These are phyloP conservation scores for Thielaviopsis ethacetica DNA, from an alignment of 2,329 filamentous ascomycete species.

Conservation along the genomic window DNA sequence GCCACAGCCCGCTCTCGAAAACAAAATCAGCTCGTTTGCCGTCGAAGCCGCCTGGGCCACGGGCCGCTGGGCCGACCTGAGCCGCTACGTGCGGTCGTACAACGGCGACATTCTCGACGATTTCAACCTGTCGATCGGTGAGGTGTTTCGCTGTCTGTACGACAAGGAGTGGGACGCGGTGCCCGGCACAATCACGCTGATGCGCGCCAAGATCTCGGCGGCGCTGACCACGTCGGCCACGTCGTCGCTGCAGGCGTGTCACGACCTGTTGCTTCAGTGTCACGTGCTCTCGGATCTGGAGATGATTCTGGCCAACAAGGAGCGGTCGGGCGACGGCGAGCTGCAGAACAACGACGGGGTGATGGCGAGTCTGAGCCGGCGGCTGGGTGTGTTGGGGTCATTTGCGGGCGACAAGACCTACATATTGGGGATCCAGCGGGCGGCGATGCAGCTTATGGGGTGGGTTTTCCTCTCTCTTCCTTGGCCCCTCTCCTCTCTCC, in stretches of 20 bases:
- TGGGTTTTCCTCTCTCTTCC: slow-evolving; percentile 22
- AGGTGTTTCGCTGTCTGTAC: slow-evolving; percentile 35
- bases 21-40: slow-evolving; percentile 62
- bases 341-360: slow-evolving; percentile 14
- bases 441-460: slow-evolving; percentile 67
- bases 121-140: slow-evolving; percentile 70
- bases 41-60: slow-evolving; percentile 88
- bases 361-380: slow-evolving; percentile 46
- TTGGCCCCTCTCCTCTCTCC: neutral
- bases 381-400: slow-evolving; percentile 78
- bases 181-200: slow-evolving; percentile 34
- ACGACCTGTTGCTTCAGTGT: slow-evolving; percentile 69
- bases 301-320: slow-evolving; percentile 38
- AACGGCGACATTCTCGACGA: slow-evolving; percentile 37
- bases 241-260: slow-evolving; percentile 65
- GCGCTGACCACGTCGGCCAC: slow-evolving; percentile 64
- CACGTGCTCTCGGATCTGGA: slow-evolving; percentile 83
- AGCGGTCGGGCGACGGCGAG: neutral
- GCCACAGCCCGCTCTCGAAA: slow-evolving; percentile 31
- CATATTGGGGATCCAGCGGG: slow-evolving; percentile 67
- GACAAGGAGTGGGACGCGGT: slow-evolving; percentile 35
- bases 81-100: slow-evolving; percentile 45
- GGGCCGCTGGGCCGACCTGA: slow-evolving; percentile 60
- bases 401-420: slow-evolving; percentile 92
- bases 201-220: slow-evolving; percentile 55